These are phyloP conservation scores for Alectoria sarmentosa DNA, from an alignment of 495 filamentous ascomycete genomes.

Conservation along the genomic window DNA sequence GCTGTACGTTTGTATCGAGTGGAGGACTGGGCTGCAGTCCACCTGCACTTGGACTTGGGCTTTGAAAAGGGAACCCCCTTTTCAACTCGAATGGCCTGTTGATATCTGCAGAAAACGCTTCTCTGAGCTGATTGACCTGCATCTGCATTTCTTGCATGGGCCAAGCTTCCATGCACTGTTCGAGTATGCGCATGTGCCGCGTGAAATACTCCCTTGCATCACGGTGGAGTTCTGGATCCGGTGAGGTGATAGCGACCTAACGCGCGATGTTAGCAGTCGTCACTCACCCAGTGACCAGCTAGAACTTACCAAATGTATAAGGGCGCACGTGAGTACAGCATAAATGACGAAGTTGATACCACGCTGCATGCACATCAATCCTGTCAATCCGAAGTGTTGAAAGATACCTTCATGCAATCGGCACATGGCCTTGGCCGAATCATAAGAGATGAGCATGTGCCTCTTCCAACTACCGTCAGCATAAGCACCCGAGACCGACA, in stretches of 20 bases:
- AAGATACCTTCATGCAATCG: slow-evolving; percentile 85
- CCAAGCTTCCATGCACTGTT: slow-evolving; percentile 77
- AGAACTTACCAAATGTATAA: slow-evolving; percentile 80
- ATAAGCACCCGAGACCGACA: slow-evolving; percentile 70
- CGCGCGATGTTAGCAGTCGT: slow-evolving; percentile 17
- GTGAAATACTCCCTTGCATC: slow-evolving; percentile 89
- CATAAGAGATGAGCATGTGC: slow-evolving; percentile 80
- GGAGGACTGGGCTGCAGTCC: slow-evolving; percentile 54
- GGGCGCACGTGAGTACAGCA: slow-evolving; percentile 82
- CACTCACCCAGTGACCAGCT: neutral
- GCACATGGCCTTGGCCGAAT: slow-evolving; percentile 81
- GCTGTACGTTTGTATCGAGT: slow-evolving; percentile 39
- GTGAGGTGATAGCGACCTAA: slow-evolving; percentile 94
- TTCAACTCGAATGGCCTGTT: slow-evolving; percentile 85
- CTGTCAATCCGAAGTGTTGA: slow-evolving; percentile 66
- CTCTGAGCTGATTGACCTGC: slow-evolving; percentile 81
- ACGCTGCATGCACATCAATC: slow-evolving; percentile 86
- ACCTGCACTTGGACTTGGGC: slow-evolving; percentile 54
- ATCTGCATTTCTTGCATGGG: slow-evolving; percentile 88
- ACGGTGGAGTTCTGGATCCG: slow-evolving; percentile 77
- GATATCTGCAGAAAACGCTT: slow-evolving; percentile 87
- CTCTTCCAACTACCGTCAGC: slow-evolving; percentile 75
- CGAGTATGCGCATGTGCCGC: slow-evolving; percentile 90
- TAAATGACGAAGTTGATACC: slow-evolving; percentile 97
- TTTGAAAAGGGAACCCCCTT: slow-evolving; percentile 80